These are phyloP conservation scores for Rutstroemia sydowiana DNA, from an alignment of 2,329 filamentous ascomycete species.

Conservation along the genomic window DNA sequence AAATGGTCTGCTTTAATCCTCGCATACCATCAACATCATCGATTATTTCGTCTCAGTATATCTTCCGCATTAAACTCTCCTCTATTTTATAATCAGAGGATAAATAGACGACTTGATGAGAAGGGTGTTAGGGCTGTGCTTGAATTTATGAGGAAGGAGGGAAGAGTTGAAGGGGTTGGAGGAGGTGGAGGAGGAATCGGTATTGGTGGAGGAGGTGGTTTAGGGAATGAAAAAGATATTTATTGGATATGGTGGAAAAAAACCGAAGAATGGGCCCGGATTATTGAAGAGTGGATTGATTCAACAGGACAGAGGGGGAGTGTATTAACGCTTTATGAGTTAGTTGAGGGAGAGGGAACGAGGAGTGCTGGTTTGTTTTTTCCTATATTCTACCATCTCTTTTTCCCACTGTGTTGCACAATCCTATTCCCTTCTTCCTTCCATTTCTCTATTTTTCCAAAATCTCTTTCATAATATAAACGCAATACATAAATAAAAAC, in stretches of 20 bases:
- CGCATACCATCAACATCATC: conserved; percentile 72
- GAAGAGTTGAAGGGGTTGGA: conserved; percentile 58
- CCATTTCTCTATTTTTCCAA: too few relatives aligned
- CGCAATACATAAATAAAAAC: too few relatives aligned
- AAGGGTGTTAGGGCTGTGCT: conserved; percentile 51
- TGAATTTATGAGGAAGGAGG: conserved; percentile 51
- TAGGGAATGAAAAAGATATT: conserved; percentile 42
- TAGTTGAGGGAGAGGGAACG: conserved; percentile 79
- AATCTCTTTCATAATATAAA: too few relatives aligned
- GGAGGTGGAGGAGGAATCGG: conserved; percentile 46
- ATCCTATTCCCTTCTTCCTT: too few relatives aligned
- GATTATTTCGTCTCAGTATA: conserved; percentile 67
- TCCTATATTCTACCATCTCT: not conserved
- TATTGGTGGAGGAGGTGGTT: too few relatives aligned
- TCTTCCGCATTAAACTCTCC: conserved; percentile 48
- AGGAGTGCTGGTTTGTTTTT: conserved; percentile 51
- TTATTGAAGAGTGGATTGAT: conserved; percentile 42
- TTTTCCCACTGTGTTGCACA: too few relatives aligned
- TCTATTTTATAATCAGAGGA: conserved; percentile 50
- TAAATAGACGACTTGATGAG: conserved; percentile 44
- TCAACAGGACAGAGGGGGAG: conserved; percentile 80
- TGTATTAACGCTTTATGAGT: conserved; percentile 88
- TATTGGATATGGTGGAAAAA: conserved; percentile 79
- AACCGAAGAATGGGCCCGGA: conserved; percentile 82
- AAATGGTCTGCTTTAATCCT: conserved; percentile 87